Evolutionary conservation across 2,329 filamentous ascomycete genomes (phyloP), one percentile per base, ranked within the genome.

Genomic region (Cucurbitaria berberidis): DNA sequence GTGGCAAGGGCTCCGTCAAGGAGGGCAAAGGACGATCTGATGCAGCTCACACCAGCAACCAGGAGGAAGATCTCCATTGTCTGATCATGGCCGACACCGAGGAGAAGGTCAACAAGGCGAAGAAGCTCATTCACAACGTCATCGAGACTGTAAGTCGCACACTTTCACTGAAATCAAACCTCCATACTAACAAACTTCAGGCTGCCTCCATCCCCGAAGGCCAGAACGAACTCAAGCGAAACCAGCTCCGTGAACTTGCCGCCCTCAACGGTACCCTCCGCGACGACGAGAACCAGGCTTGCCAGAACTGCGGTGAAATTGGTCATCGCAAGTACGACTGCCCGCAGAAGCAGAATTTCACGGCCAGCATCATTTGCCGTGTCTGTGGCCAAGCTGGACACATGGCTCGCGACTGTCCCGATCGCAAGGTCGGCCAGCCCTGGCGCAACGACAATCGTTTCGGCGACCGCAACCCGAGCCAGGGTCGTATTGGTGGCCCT

Each of bases 61-160:
- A 99, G 84, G 95, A 99, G 82, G 95, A 99, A 80, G 95, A 99
- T 76, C 84, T 99, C 52, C 95, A 99, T 80, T 99, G 95, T 79
- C 82, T 99, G 75, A 98, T 99, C 80, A 99, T 99, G 95, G 95
- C 95, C 72, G 95, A 99, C 73, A 98, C 93, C 32, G 96, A 99
- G 81, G 95, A 99, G 60, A 99, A 99, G 81, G 93, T 99, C 75
- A 96, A 96, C 82, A 99, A 98, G 80, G 95, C 95, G 63, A 99
- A 98, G 83, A 92, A 96, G 79, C 80, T 98, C 57, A 96, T 99
- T 60, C 93, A 99, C 79, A 97, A 98, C 65, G 90, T 99, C 71
- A 98, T 99, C 73, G 95, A 99, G 79, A 99, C 95, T 55, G 93
- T 96, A 83, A 81, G 89, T 21, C 13, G 16, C 34, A 11, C n/a